Percentiles rank a stretch among this genome's conserved stretches.
phyloP scores from a whole-genome alignment of 1,284 basidiomycete species.

The Heterobasidion occidentale region DNA sequence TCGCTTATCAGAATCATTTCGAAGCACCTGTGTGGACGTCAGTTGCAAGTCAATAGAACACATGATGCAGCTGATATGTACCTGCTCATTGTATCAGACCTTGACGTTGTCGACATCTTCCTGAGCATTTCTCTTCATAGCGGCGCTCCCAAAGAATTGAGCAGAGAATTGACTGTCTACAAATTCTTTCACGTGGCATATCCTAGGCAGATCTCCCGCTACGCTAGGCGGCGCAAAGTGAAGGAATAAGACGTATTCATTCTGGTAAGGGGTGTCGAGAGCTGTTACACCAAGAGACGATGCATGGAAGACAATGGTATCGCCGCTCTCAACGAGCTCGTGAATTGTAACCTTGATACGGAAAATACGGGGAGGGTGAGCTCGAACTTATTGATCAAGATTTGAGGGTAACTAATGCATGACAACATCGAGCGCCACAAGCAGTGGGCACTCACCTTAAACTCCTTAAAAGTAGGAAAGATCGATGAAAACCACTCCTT shows the following conservation, averaged over 20 bases:
- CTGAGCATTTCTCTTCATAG: no score
- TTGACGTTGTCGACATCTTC: no score
- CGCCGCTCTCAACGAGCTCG: not conserved
- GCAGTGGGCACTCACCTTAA: not conserved
- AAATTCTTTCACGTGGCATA: not conserved
- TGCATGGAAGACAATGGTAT: not conserved
- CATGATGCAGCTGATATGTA: no score
- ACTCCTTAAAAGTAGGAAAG: not conserved
- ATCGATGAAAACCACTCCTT: not conserved
- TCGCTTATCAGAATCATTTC: no score
- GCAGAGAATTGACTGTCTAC: not conserved
- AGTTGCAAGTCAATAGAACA: no score
- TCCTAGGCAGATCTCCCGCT: not conserved
- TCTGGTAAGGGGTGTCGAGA: not conserved
- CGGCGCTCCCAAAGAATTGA: not conserved
- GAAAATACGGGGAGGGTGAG: no score
- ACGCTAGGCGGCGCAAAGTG: not conserved
- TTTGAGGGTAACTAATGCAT: not conserved
- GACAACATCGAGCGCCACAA: not conserved
- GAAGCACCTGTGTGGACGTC: no score
- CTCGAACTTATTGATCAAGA: no score
- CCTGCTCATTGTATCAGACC: no score
- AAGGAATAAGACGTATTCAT: not conserved
- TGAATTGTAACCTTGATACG: not conserved
- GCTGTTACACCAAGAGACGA: not conserved